Evolutionary conservation across 106 monocot genomes (phyloP).

Genomic region (Vanilla planifolia): DNA sequence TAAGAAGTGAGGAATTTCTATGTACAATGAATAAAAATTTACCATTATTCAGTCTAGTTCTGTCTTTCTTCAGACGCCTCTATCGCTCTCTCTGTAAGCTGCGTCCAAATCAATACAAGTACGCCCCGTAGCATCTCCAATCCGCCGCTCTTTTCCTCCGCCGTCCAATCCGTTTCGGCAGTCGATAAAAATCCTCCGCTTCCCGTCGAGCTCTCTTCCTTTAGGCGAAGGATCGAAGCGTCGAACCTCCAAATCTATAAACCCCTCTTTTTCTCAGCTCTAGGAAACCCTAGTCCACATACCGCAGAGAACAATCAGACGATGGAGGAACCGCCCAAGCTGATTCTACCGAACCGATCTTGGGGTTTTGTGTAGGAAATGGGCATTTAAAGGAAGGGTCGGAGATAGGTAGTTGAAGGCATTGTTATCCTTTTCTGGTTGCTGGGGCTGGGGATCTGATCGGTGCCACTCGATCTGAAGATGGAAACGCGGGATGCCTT

Average conservation of each 20-base stretch:
- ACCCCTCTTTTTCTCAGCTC: not conserved
- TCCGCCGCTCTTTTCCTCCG: no score
- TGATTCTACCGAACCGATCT: not conserved
- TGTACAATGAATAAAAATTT: no score
- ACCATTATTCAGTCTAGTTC: no score
- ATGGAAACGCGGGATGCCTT: conserved; percentile 20
- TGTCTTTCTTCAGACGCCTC: no score
- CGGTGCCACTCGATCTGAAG: conserved; percentile 8
- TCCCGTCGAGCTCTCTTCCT: no score
- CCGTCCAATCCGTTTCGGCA: no score
- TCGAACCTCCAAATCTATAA: not conserved
- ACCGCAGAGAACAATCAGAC: conserved; percentile 4
- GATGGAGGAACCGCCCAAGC: conserved; percentile 1
- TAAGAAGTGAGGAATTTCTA: no score
- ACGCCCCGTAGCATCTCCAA: no score
- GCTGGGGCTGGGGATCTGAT: conserved; percentile 1
- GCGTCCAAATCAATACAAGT: no score
- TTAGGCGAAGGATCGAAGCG: not conserved
- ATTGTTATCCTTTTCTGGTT: not conserved
- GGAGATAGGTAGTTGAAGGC: not conserved
- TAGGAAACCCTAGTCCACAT: conserved; percentile 4
- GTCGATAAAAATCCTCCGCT: no score
- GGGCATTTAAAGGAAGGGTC: not conserved
- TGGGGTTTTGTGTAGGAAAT: not conserved
- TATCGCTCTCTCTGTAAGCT: no score